A percentile compares a stretch with the other conserved stretches of the same genome.
Conservation (phyloP, 2,329 filamentous ascomycete species). For the Penicillium corylophilum region DNA sequence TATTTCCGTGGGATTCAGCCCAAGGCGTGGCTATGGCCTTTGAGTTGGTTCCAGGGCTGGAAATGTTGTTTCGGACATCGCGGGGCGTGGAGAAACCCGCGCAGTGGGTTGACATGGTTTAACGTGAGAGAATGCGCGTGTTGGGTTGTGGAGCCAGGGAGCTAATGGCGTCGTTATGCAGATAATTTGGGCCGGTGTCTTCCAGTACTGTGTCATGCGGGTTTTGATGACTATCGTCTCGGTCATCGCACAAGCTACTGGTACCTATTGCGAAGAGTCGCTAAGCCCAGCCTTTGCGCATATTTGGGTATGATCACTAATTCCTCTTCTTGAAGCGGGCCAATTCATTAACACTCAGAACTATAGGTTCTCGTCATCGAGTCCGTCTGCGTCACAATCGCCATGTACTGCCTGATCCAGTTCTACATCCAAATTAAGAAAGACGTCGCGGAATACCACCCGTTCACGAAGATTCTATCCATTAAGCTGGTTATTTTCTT, state of each 20-base stretch:
- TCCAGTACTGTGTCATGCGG: slow-evolving; percentile 82
- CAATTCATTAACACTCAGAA: neutral
- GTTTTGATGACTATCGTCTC: slow-evolving; percentile 77
- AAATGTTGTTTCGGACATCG: slow-evolving; percentile 67
- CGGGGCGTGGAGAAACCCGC: slow-evolving; percentile 68
- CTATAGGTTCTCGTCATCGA: slow-evolving; percentile 65
- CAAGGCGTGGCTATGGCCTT: slow-evolving; percentile 70
- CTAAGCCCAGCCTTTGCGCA: slow-evolving; percentile 77
- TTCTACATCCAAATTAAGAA: slow-evolving; percentile 76
- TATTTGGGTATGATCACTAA: slow-evolving; percentile 64
- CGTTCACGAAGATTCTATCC: slow-evolving; percentile 77
- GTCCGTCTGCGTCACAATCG: slow-evolving; percentile 69
- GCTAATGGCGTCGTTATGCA: slow-evolving; percentile 8
- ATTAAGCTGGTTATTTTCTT: slow-evolving; percentile 93
- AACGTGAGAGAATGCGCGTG: slow-evolving; percentile 20
- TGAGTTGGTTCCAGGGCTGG: slow-evolving; percentile 68
- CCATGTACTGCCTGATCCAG: slow-evolving; percentile 86
- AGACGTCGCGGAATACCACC: slow-evolving; percentile 66
- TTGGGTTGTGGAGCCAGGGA: neutral
- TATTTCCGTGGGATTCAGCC: slow-evolving; percentile 70
- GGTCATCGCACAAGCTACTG: slow-evolving; percentile 68
- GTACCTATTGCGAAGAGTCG: slow-evolving; percentile 74
- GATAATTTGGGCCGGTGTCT: slow-evolving; percentile 71
- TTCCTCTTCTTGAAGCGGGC: neutral
- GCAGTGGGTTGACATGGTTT: slow-evolving; percentile 81